Conservation (phyloP, 2,329 filamentous ascomycete genomes). For the Fusarium sp. region DNA sequence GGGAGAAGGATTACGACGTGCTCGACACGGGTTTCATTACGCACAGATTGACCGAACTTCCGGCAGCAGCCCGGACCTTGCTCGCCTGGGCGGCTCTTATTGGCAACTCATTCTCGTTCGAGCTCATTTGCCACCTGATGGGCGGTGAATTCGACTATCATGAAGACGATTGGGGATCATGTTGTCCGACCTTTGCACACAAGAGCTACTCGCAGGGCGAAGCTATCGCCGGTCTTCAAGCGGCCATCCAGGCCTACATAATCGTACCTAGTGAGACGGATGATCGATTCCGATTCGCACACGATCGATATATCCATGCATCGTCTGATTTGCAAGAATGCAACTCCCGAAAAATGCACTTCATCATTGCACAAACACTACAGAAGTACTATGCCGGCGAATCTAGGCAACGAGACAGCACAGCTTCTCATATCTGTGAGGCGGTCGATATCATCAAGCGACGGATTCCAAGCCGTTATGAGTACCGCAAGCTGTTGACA, state of each 20-base stretch:
- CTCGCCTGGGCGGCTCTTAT: slow-evolving; percentile 88
- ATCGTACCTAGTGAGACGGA: slow-evolving; percentile 86
- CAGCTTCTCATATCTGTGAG: slow-evolving; percentile 84
- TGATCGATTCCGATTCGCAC: slow-evolving; percentile 87
- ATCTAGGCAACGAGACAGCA: slow-evolving; percentile 74
- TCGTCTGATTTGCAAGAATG: slow-evolving; percentile 77
- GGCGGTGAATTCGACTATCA: slow-evolving; percentile 76
- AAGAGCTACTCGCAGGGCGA: slow-evolving; percentile 71
- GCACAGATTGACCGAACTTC: slow-evolving; percentile 80
- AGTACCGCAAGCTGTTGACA: slow-evolving; percentile 81
- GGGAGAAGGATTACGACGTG: slow-evolving; percentile 81
- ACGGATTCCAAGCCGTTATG: slow-evolving; percentile 68
- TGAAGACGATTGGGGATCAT: slow-evolving; percentile 58
- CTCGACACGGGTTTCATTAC: slow-evolving; percentile 87
- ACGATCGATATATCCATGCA: slow-evolving; percentile 87
- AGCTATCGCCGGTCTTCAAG: slow-evolving; percentile 82
- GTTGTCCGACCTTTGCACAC: slow-evolving; percentile 36
- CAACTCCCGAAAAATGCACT: slow-evolving; percentile 85
- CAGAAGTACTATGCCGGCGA: slow-evolving; percentile 77
- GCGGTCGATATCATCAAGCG: slow-evolving; percentile 80
- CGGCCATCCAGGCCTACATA: slow-evolving; percentile 82
- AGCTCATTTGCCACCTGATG: slow-evolving; percentile 80
- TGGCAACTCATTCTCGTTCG: slow-evolving; percentile 86
- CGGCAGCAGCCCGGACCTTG: slow-evolving; percentile 79
- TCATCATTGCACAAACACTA: slow-evolving; percentile 84